Evolutionary conservation across 768 basidiomycete genomes (phyloP).

Genomic region (Thelephora ganbajun): DNA sequence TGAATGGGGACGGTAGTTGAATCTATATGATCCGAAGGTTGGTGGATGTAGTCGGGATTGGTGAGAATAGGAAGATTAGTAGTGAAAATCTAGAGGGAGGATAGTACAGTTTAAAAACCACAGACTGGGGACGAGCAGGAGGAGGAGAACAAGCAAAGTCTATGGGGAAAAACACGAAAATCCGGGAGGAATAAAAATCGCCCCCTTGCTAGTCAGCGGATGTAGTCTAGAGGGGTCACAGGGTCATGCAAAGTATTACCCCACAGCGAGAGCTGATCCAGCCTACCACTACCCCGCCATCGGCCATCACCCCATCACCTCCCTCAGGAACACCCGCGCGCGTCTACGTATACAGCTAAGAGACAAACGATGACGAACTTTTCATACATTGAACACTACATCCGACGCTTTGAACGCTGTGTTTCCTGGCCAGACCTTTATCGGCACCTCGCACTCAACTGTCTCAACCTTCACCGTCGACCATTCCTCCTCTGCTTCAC

Average conservation of each 20-base stretch:
- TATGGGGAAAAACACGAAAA: background rate
- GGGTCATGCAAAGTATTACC: too few species aligned
- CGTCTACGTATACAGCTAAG: background rate
- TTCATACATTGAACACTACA: conserved; percentile 62
- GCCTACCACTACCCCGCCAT: too few species aligned
- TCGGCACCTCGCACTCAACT: conserved; percentile 89
- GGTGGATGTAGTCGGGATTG: too few species aligned
- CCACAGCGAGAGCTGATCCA: too few species aligned
- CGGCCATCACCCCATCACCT: too few species aligned
- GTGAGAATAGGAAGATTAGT: conserved; percentile 3
- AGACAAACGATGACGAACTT: background rate
- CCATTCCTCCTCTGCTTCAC: conserved; percentile 37
- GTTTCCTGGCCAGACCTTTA: conserved; percentile 81
- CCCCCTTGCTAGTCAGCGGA: too few species aligned
- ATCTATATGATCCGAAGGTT: background rate
- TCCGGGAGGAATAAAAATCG: background rate
- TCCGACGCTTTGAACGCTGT: conserved; percentile 73
- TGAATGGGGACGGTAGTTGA: conserved; percentile 2
- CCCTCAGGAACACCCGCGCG: background rate
- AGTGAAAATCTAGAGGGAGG: background rate
- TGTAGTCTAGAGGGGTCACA: too few species aligned
- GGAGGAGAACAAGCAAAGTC: background rate
- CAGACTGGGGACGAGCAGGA: background rate
- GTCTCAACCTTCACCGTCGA: conserved; percentile 60
- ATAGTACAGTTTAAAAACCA: background rate